Evolutionary conservation across 2,329 filamentous ascomycete species (phyloP), one percentile per base, ranked within the genome.

Genomic region (Botrytis paeoniae): DNA sequence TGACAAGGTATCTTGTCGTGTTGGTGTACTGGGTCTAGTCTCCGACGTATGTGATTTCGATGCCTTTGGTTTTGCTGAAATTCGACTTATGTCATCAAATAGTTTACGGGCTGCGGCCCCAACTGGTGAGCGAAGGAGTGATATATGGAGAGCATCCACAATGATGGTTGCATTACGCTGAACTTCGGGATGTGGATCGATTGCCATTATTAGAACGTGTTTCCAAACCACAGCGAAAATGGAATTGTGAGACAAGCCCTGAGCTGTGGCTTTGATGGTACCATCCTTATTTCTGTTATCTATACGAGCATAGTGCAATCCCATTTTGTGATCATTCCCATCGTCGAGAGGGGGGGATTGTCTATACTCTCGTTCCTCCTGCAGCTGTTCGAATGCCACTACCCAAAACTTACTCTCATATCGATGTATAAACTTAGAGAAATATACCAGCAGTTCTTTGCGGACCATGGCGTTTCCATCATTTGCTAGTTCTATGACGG

Each of bases 191-290:
- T 98, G 95, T 59, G 96, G 95, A 80, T 99, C 96, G 29, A 97
- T 93, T 62, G 94, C 95, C 81, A 98, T 87, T 75, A 97, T 93
- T 74, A 98, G 85, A 61, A 97, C 87, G 79, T 98, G 93, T 81
- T 97, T 96, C 96, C 96, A 99, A 75, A 97, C 92, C 1, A 95
- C 93, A 43, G 95, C 92, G 81, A 97, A 98, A 29, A 97, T 93
- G 0, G 94, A 97, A 80, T 97, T 96, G 76, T 93, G 91, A 20
- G 95, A 94, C 18, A 93, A 82, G 1, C 89, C 88, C 62, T 89
- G 86, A 3, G 87, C 85, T 3, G 84, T 80, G 39, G 85, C 83
- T 79, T 88, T 89, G 80, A 89, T 88, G 8, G 84, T 86, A 5
- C 88, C 89, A 75, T 91, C 87, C 22, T 82, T 79, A 78, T 88